Percentiles rank a stretch among this genome's conserved stretches.
These are phyloP conservation scores for barrel medic (Medicago truncatula) DNA, from an alignment of 306 rosid genomes.

Conservation along the genomic window DNA sequence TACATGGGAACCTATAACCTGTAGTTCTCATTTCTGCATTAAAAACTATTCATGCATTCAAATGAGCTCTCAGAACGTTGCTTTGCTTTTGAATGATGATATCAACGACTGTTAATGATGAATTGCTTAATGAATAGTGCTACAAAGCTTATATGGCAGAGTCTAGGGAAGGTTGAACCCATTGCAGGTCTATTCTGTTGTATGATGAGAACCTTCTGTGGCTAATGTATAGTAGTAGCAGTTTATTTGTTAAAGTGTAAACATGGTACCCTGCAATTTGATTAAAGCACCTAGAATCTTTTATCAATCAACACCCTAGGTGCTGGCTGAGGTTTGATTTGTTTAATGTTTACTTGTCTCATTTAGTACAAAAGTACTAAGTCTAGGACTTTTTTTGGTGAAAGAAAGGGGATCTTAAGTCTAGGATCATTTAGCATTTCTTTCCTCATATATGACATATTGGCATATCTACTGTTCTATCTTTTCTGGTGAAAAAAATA, in stretches of 20 bases:
- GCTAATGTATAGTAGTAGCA: not conserved
- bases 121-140: not conserved
- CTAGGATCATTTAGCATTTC: not conserved
- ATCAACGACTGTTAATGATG: not conserved
- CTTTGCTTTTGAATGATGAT: constrained; percentile 10
- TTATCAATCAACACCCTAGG: not conserved
- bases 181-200: not conserved
- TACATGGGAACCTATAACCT: not conserved
- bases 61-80: not conserved
- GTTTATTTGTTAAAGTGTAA: not conserved
- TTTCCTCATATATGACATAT: not conserved
- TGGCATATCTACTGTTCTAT: not conserved
- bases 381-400: not conserved
- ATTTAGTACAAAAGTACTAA: not conserved
- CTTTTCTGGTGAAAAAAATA: constrained; percentile 7
- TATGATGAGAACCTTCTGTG: not conserved
- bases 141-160: not conserved
- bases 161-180: not conserved
- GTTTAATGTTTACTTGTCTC: no score
- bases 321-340: not conserved
- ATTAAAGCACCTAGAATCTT: not conserved
- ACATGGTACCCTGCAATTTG: not conserved
- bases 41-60: not conserved
- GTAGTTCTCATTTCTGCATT: not conserved
- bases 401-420: not conserved